Conservation (phyloP, 2,329 filamentous ascomycete genomes). For the Fusarium euwallaceae region DNA sequence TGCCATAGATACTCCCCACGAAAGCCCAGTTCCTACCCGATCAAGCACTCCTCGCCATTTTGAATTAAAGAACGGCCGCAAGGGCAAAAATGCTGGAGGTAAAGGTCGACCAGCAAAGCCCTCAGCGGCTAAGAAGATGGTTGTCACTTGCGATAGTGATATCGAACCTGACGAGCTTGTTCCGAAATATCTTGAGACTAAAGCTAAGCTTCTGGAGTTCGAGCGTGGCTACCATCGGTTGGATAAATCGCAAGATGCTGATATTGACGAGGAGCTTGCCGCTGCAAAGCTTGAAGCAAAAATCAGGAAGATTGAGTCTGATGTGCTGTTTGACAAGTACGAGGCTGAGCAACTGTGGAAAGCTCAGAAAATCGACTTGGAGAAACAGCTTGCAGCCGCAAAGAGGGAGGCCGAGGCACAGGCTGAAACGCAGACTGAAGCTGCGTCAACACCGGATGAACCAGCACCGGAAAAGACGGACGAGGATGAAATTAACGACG, state of each 20-base stretch:
- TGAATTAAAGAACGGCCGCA: conserved; percentile 43
- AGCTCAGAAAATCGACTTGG: conserved; percentile 67
- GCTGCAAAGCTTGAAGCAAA: conserved; percentile 79
- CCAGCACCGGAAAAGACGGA: conserved; percentile 47
- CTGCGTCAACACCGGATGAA: conserved; percentile 36
- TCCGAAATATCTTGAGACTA: conserved; percentile 82
- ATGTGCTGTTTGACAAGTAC: conserved; percentile 79
- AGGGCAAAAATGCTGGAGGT: conserved; percentile 52
- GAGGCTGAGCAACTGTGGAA: conserved; percentile 77
- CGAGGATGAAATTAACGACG: conserved; percentile 63
- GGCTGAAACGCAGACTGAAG: conserved; percentile 35
- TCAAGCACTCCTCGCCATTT: conserved; percentile 61
- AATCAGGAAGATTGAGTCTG: conserved; percentile 80
- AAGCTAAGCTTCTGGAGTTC: conserved; percentile 74
- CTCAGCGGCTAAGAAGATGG: conserved; percentile 56
- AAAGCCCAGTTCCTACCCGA: conserved; percentile 65
- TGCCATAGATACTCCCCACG: conserved; percentile 60
- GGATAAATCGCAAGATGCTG: conserved; percentile 36
- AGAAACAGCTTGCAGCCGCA: conserved; percentile 70
- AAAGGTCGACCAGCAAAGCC: conserved; percentile 43
- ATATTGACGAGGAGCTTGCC: conserved; percentile 57
- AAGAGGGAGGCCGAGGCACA: conserved; percentile 54
- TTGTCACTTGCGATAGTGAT: conserved; percentile 73
- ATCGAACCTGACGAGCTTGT: conserved; percentile 82
- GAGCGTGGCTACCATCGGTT: conserved; percentile 56